Conservation (phyloP, 345 rosid species). For the Populus davidiana region DNA sequence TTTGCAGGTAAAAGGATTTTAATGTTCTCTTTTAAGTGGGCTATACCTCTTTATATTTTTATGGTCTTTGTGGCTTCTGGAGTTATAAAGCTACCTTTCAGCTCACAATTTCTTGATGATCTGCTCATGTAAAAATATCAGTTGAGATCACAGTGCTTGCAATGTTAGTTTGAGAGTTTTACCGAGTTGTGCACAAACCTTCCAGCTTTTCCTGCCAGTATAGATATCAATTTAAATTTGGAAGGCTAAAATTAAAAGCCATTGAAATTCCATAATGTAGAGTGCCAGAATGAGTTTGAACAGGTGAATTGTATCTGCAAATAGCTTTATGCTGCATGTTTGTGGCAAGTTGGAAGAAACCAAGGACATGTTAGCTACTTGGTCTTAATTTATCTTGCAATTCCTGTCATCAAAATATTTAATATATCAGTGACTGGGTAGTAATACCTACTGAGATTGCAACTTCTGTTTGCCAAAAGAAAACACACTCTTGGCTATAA, state of each 20-base stretch:
- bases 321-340: neutral
- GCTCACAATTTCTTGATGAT: constrained; percentile 56
- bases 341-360: neutral
- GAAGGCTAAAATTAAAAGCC: neutral
- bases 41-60: constrained; percentile 61
- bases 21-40: constrained; percentile 45
- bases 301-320: neutral
- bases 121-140: constrained; percentile 44
- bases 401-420: neutral
- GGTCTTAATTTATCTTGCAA: neutral
- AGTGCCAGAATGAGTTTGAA: neutral
- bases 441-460: neutral
- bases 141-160: neutral
- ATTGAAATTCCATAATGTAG: neutral
- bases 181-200: neutral
- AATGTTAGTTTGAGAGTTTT: neutral
- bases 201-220: constrained; percentile 1
- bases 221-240: neutral
- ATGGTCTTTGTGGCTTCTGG: constrained; percentile 60
- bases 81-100: constrained; percentile 57
- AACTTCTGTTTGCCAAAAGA: neutral
- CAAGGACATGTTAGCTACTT: neutral
- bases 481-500: neutral
- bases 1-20: constrained; percentile 57
- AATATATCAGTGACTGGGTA: neutral